Percentiles rank a stretch among this genome's conserved stretches.
Conservation (phyloP, 768 basidiomycete species). For the Cubamyces lactineus region DNA sequence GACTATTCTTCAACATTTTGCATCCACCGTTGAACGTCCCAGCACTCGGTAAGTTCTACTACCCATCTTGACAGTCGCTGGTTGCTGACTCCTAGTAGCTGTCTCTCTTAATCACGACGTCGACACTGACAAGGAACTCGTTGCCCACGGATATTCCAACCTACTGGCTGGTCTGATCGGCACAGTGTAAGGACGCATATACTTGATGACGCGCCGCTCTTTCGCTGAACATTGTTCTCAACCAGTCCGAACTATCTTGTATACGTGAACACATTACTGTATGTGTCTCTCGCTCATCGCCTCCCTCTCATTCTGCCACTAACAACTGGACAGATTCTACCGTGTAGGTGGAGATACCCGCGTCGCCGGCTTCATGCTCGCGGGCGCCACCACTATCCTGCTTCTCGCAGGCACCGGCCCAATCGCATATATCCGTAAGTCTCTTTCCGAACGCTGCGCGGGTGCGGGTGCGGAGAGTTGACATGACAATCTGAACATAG, state of each 20-base stretch:
- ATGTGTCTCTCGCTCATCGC: conserved; percentile 22
- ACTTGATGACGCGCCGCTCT: too few species aligned
- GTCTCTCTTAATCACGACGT: conserved; percentile 89
- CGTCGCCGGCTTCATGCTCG: conserved; percentile 84
- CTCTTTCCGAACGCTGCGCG: background rate
- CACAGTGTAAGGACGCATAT: conserved; percentile 64
- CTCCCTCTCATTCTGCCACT: conserved; percentile 8
- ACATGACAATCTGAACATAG: conserved; percentile 40
- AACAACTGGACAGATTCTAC: conserved; percentile 65
- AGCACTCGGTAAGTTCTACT: conserved; percentile 62
- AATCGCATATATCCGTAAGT: conserved; percentile 90
- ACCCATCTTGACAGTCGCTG: background rate
- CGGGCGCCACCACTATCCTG: conserved; percentile 67
- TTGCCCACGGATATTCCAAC: conserved; percentile 93
- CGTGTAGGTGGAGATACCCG: conserved; percentile 89
- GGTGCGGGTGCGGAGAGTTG: too few species aligned
- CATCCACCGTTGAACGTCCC: conserved; percentile 91
- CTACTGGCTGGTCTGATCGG: conserved; percentile 78
- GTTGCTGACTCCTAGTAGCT: conserved; percentile 43
- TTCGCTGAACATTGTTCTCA: background rate
- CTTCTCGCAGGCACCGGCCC: conserved; percentile 85
- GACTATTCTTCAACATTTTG: conserved; percentile 82
- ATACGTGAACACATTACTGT: conserved; percentile 86
- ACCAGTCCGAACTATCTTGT: conserved; percentile 82
- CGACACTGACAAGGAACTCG: conserved; percentile 89